These are phyloP conservation scores for Trichoderma gracile DNA, from an alignment of 2,329 filamentous ascomycete genomes.

Conservation along the genomic window DNA sequence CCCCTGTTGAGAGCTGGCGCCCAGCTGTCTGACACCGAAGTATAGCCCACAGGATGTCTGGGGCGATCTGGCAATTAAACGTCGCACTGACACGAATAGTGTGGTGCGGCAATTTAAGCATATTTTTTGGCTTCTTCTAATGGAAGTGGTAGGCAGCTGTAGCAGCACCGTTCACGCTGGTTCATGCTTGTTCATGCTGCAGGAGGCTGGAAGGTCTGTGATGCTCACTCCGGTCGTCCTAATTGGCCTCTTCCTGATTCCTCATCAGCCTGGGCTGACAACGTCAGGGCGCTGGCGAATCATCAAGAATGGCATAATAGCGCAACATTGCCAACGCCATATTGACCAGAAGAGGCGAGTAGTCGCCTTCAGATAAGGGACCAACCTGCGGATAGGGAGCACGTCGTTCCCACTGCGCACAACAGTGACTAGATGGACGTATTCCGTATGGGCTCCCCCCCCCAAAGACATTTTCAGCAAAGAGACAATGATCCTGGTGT, in stretches of 20 bases:
- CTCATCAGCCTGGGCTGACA: background rate
- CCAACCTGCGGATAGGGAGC: too few species aligned
- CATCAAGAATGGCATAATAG: background rate
- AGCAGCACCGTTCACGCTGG: background rate
- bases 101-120: slow-evolving; percentile 21
- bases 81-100: background rate
- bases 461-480: too few species aligned
- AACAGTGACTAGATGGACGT: too few species aligned
- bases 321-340: background rate
- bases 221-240: background rate
- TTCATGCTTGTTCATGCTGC: background rate
- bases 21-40: background rate
- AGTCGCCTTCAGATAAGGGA: background rate
- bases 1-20: background rate
- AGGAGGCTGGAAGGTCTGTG: background rate
- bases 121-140: slow-evolving; percentile 15
- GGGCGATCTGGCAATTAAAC: background rate
- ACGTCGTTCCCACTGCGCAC: too few species aligned
- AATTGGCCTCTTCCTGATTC: background rate
- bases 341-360: background rate
- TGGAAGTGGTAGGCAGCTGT: background rate
- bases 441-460: too few species aligned
- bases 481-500: too few species aligned
- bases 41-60: background rate
- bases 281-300: background rate